These are phyloP conservation scores for Mucor velutinosus DNA, from an alignment of 371 early-diverging fungal species.

Conservation along the genomic window DNA sequence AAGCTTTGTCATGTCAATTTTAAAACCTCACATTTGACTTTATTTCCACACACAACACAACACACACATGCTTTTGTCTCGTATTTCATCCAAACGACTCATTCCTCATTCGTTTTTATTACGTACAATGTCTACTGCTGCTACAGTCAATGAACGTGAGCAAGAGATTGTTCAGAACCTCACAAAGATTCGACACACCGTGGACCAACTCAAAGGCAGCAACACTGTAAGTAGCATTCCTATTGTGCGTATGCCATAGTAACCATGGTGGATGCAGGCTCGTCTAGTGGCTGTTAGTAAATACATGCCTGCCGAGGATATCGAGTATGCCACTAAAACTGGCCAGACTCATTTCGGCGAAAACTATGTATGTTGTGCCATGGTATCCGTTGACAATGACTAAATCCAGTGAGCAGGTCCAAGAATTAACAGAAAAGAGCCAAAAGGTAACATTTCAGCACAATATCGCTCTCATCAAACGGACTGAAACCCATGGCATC, in stretches of 20 bases:
- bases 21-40: neutral
- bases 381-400: neutral
- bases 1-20: neutral
- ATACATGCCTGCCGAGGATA: conserved; percentile 82
- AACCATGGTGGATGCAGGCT: conserved; percentile 20
- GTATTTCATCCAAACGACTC: neutral
- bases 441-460: conserved; percentile 48
- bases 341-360: conserved; percentile 97
- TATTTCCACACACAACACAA: neutral
- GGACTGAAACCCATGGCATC: neutral
- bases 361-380: conserved; percentile 74
- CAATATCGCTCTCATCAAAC: no score
- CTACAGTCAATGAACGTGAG: conserved; percentile 11
- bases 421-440: conserved; percentile 93
- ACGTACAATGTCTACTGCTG: neutral
- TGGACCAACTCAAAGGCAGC: conserved; percentile 1
- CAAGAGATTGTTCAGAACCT: conserved; percentile 17
- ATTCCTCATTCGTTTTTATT: neutral
- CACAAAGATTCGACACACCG: conserved; percentile 14
- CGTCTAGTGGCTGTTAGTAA: conserved; percentile 93
- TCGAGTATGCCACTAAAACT: conserved; percentile 72
- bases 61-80: neutral
- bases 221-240: conserved; percentile 2
- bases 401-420: conserved; percentile 56
- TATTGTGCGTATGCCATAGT: no score